phyloP scores from a whole-genome alignment of 306 rosid genomes.

The Trifolium subterraneum region DNA sequence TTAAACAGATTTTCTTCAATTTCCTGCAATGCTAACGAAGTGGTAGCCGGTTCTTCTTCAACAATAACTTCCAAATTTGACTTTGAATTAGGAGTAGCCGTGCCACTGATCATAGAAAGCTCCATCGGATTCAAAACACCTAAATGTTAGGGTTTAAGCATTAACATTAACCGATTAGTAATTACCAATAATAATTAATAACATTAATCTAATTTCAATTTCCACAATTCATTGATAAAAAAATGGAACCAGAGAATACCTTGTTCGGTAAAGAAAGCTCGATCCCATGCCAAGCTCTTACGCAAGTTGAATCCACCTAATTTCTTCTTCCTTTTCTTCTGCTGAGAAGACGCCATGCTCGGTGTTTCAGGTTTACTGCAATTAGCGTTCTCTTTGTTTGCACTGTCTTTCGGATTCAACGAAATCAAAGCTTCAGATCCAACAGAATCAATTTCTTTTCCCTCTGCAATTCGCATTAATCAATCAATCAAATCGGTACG shows the following conservation, averaged over 20 bases:
- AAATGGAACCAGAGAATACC: constrained; percentile 41
- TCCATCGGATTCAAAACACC: constrained; percentile 84
- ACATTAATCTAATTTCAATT: neutral
- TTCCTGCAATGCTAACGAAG: constrained; percentile 45
- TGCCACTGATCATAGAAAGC: constrained; percentile 83
- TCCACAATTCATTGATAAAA: constrained; percentile 1
- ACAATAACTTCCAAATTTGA: constrained; percentile 59
- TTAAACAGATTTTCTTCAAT: constrained; percentile 59
- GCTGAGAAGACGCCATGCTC: constrained; percentile 62
- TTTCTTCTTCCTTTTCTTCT: constrained; percentile 86
- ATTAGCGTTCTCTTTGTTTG: constrained; percentile 54
- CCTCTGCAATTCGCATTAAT: constrained; percentile 38
- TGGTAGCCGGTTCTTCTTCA: constrained; percentile 58
- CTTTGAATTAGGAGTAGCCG: constrained; percentile 40
- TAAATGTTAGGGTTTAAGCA: constrained; percentile 32
- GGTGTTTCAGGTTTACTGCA: constrained; percentile 53
- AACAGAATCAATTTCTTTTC: constrained; percentile 9
- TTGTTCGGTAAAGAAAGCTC: constrained; percentile 90
- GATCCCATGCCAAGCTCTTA: constrained; percentile 94
- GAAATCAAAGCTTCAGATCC: constrained; percentile 31
- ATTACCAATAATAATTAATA: neutral
- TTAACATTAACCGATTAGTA: neutral
- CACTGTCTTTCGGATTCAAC: constrained; percentile 23
- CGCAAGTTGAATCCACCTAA: constrained; percentile 81
- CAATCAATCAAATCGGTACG: neutral